Base-by-base conservation (phyloP, 2,329 filamentous ascomycete species). In the Sordariomycetes sp. region DNA sequence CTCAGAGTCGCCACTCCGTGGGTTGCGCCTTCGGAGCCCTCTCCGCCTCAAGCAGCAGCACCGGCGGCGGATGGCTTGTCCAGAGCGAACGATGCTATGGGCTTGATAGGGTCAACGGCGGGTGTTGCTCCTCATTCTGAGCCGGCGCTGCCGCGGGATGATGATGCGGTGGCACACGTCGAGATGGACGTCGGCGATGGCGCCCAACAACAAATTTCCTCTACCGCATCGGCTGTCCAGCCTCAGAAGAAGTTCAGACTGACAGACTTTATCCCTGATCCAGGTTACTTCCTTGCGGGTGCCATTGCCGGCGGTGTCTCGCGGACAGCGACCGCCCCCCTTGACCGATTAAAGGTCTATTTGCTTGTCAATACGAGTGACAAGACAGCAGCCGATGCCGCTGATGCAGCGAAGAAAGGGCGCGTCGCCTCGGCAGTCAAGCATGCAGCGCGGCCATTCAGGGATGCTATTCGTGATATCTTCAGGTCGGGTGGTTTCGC, bases 251-350 rank as follows among this genome's bases (percentile, higher is more conserved):
- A 66, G 57, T 58, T 55, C 55, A 66, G 58, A 66, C 74, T 80
- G 67, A 79, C 74, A 58, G 66, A 69, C 57, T 71, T 82, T 69
- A 68, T 86, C 59, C 85, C 84, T 59, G 75, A 86, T 77, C 72
- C 82, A 94, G 92, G 92, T 73, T 98, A 96, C 66, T 98, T 96
- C 63, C 63, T 94, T 64, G 92, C 92, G 58, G 92, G 92, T 69
- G 92, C 87, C 59, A 70, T 94, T 55, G 87, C 90, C 57, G 92
- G 92, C 57, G 90, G 87, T 57, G 81, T 95, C 50, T 96, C 90
- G 54, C 82, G 92, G 55, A 96, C 92, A 54, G 83, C 86, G 43
- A 98, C 92, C 46, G 92, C 92, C 40, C 92, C 92, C 39, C 79
- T 98, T 59, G 92, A 98, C 64, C 86, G 92, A 48, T 70, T 98